Base-by-base conservation (phyloP, 331 rosid species). In the Telfairia occidentalis region DNA sequence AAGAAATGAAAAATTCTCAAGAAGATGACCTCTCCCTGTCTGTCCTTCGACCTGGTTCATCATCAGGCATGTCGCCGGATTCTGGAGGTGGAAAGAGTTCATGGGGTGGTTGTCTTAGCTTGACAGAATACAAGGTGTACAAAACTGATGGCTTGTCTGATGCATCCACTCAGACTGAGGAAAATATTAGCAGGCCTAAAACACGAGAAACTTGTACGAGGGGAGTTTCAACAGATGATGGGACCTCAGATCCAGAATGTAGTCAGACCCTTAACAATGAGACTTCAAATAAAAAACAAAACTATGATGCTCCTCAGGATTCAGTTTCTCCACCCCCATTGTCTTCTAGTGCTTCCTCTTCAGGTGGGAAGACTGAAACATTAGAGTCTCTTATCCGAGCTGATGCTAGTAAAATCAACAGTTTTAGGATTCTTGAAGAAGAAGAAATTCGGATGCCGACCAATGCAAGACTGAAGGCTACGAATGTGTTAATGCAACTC, bases 101-200 rank as follows among this genome's bases (percentile, higher is more conserved):
- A 8, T 86, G 83, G 88, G 85, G 84, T 19, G 82, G 84, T 81
- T 86, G 87, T 66, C 77, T 85, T 75, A 86, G 91, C 84, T 83
- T 86, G 88, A 74, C 91, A 1, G 96, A 90, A 74, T 85, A 89
- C 83, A 90, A 92, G 80, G 78, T 89, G 83, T 78, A 85, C 83
- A 89, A 90, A 84, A 82, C 67, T 53, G 98, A 92, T 40, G 91
- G 96, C 24, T 80, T 77, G 30, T 88, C 92, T n/a, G 89, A 92
- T 83, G 98, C 98, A 73, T 86, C 96, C 0, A 92, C 98, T 16
- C 98, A 92, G 81, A 92, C 98, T 3, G 97, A 92, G 74, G 98
- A 89, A 74, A 78, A 80, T 59, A 77, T 73, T 45, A 70, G 83
- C 57, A 78, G 76, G 57, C 43, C 83, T 5, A 81, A 80, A 79